Evolutionary conservation across 2,329 filamentous ascomycete species (phyloP).

Genomic region (Arthrobotrys sinensis): DNA sequence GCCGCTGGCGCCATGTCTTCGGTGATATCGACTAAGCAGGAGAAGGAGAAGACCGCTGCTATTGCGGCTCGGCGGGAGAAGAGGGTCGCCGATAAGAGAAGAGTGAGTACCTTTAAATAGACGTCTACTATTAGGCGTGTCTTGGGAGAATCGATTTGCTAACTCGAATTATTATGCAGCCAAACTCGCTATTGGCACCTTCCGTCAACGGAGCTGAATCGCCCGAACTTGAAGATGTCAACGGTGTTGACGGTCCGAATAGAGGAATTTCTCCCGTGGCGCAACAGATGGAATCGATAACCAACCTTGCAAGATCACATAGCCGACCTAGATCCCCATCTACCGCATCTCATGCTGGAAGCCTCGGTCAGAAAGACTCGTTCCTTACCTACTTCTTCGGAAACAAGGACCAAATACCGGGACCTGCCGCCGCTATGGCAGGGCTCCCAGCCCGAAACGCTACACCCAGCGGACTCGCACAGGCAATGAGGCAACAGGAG

Average conservation of each 20-base stretch:
- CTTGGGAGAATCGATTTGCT: neutral
- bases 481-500: constrained; percentile 82
- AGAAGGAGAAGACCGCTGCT: constrained; percentile 86
- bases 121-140: neutral
- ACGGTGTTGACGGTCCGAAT: constrained; percentile 64
- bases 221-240: constrained; percentile 76
- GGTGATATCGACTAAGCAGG: constrained; percentile 93
- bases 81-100: constrained; percentile 73
- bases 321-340: constrained; percentile 72
- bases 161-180: constrained; percentile 33
- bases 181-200: constrained; percentile 62
- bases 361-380: constrained; percentile 76
- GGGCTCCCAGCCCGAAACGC: constrained; percentile 68
- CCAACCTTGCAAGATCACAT: constrained; percentile 69
- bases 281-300: constrained; percentile 61
- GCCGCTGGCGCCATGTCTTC: constrained; percentile 98
- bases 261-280: constrained; percentile 55
- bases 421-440: constrained; percentile 68
- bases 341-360: constrained; percentile 54
- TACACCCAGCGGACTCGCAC: constrained; percentile 77
- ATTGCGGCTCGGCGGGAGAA: constrained; percentile 87
- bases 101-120: constrained; percentile 23
- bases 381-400: constrained; percentile 97
- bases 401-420: constrained; percentile 84
- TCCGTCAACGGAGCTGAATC: constrained; percentile 80